phyloP scores from a whole-genome alignment of 441 rosid genomes.

The Erodium texanum region DNA sequence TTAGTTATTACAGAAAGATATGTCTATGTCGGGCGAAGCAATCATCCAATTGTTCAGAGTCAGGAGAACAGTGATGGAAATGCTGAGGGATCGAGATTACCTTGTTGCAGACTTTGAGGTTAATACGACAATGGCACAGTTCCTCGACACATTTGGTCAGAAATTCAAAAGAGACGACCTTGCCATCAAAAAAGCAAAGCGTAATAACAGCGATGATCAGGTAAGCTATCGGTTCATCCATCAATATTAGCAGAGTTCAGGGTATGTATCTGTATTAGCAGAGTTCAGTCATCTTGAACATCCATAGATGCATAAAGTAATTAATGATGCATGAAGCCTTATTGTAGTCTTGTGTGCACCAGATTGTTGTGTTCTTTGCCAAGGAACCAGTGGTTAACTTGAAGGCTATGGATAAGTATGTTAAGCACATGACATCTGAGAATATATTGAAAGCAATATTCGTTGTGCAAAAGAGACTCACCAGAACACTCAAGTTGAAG shows the following conservation, averaged over 20 bases:
- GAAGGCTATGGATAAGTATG: constrained; percentile 25
- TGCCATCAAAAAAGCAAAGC: constrained; percentile 24
- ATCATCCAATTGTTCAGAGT: constrained; percentile 38
- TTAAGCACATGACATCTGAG: constrained; percentile 34
- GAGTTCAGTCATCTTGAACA: too few relatives aligned
- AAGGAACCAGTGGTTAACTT: constrained; percentile 37
- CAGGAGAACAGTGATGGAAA: constrained; percentile 41
- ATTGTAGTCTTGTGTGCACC: constrained; percentile 10
- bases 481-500: not conserved
- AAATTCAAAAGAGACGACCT: constrained; percentile 42
- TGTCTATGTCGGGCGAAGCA: constrained; percentile 24
- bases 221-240: constrained; percentile 16
- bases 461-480: constrained; percentile 26
- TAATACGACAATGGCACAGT: constrained; percentile 33
- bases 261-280: too few relatives aligned
- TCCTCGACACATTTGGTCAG: constrained; percentile 37
- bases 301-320: too few relatives aligned
- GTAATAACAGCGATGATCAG: constrained; percentile 36
- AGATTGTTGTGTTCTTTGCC: constrained; percentile 51
- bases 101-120: constrained; percentile 34
- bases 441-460: constrained; percentile 34
- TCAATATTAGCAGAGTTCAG: too few relatives aligned
- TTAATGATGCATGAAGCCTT: too few relatives aligned
- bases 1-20: not conserved
- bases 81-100: constrained; percentile 53